These are phyloP conservation scores for Coemansia sp. DNA, from an alignment of 192 early-diverging fungal species.

Conservation along the genomic window DNA sequence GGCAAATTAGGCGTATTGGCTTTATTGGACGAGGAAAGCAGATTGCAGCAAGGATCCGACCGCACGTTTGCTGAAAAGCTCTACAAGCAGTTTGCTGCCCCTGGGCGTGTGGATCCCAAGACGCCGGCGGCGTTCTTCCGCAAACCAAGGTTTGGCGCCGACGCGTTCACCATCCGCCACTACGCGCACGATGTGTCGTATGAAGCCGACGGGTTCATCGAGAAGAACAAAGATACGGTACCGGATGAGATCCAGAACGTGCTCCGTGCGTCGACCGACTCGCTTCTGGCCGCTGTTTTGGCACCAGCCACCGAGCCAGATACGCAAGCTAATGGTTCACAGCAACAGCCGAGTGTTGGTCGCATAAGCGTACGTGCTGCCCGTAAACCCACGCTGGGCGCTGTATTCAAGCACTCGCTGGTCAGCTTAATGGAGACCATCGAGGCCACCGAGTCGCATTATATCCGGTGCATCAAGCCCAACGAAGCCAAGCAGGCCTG, in stretches of 20 bases:
- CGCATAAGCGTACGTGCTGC: slow-evolving; percentile 34
- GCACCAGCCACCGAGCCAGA: slow-evolving; percentile 1
- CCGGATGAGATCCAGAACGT: slow-evolving; percentile 85
- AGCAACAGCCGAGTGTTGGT: not conserved
- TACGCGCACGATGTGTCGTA: slow-evolving; percentile 95
- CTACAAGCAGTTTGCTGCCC: slow-evolving; percentile 72
- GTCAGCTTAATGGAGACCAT: slow-evolving; percentile 96
- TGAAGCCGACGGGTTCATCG: slow-evolving; percentile 92
- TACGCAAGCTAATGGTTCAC: not conserved
- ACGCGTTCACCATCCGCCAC: slow-evolving; percentile 89
- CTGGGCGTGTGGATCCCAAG: slow-evolving; percentile 15
- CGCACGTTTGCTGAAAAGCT: slow-evolving; percentile 84
- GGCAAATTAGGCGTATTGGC: slow-evolving; percentile 91
- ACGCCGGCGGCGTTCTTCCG: slow-evolving; percentile 64
- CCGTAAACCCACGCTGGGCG: slow-evolving; percentile 91
- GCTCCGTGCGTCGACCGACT: slow-evolving; percentile 75
- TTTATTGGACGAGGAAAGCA: slow-evolving; percentile 92
- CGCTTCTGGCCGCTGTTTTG: slow-evolving; percentile 82
- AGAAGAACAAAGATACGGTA: slow-evolving; percentile 99
- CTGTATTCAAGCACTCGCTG: slow-evolving; percentile 93
- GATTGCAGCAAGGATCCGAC: slow-evolving; percentile 88
- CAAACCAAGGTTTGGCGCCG: slow-evolving; percentile 88
- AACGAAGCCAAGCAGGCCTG: slow-evolving; percentile 93
- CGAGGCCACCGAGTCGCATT: slow-evolving; percentile 88
- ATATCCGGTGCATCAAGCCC: slow-evolving; percentile 99